A percentile compares a stretch with the other conserved stretches of the same genome.
Evolutionary conservation across 441 rosid species (phyloP).

Genomic region (Adansonia gregorii): DNA sequence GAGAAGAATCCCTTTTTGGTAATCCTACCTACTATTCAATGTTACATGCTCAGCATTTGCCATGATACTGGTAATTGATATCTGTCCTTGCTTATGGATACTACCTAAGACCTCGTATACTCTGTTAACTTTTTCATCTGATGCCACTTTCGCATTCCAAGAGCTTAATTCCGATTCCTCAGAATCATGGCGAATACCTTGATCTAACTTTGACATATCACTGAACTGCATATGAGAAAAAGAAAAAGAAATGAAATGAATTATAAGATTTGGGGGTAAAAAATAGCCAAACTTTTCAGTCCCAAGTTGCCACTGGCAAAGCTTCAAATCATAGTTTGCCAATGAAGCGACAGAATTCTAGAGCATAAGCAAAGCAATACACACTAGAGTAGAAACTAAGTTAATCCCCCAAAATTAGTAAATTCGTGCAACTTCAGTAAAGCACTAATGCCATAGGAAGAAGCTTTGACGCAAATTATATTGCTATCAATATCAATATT

Average conservation of each 20-base stretch:
- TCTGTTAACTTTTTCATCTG: slow-evolving; percentile 35
- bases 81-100: slow-evolving; percentile 46
- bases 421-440: background rate
- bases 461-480: background rate
- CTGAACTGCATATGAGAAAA: slow-evolving; percentile 32
- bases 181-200: slow-evolving; percentile 37
- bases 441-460: background rate
- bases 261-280: background rate
- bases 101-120: slow-evolving; percentile 43
- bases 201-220: slow-evolving; percentile 55
- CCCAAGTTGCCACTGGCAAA: slow-evolving; percentile 11
- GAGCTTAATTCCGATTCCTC: slow-evolving; percentile 40
- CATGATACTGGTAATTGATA: slow-evolving; percentile 35
- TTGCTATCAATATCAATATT: background rate
- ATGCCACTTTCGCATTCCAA: slow-evolving; percentile 30
- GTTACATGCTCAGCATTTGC: slow-evolving; percentile 45
- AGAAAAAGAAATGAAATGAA: background rate
- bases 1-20: background rate
- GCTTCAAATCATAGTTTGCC: background rate
- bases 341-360: background rate
- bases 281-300: background rate
- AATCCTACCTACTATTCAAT: slow-evolving; percentile 56
- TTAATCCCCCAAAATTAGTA: background rate
- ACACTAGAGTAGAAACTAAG: background rate
- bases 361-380: background rate